phyloP scores from a whole-genome alignment of 2,329 filamentous ascomycete genomes.

The Pseudogymnoascus sp. region DNA sequence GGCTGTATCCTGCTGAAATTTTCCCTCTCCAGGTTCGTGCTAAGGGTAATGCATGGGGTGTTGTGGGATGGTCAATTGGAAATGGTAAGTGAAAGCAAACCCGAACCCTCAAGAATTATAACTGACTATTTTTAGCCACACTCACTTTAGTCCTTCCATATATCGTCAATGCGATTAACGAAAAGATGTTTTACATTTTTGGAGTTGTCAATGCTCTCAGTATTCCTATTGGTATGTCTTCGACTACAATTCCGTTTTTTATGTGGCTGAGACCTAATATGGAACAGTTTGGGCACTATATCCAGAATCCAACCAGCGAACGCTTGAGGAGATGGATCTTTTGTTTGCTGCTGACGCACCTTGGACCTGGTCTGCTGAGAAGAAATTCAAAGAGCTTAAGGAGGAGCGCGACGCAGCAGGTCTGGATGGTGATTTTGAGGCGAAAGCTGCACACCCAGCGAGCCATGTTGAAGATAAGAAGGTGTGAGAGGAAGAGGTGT shows the following conservation, averaged over 20 bases:
- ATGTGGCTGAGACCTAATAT: not conserved
- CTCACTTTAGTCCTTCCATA: constrained; percentile 1
- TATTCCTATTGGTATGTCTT: constrained; percentile 45
- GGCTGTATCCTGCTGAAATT: constrained; percentile 65
- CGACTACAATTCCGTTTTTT: not conserved
- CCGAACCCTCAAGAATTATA: not conserved
- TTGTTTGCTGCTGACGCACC: constrained; percentile 60
- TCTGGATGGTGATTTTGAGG: not conserved
- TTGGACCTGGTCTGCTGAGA: constrained; percentile 66
- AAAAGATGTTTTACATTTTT: constrained; percentile 70
- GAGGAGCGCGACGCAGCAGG: constrained; percentile 33
- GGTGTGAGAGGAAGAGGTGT: not conserved
- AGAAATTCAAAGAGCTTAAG: constrained; percentile 54
- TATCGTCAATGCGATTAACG: constrained; percentile 47
- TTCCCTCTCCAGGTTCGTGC: constrained; percentile 65
- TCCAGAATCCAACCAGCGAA: constrained; percentile 66
- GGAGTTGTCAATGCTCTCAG: constrained; percentile 58
- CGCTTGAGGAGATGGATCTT: constrained; percentile 68
- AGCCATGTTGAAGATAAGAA: not conserved
- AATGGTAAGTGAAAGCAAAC: constrained; percentile 41
- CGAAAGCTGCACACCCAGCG: not conserved
- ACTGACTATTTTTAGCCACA: not conserved
- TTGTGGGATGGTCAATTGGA: constrained; percentile 69
- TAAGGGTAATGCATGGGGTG: constrained; percentile 69
- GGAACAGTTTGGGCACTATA: constrained; percentile 54